These are phyloP conservation scores for Rhynchospora pubera DNA, from an alignment of 176 grass and related monocot species.

Conservation along the genomic window DNA sequence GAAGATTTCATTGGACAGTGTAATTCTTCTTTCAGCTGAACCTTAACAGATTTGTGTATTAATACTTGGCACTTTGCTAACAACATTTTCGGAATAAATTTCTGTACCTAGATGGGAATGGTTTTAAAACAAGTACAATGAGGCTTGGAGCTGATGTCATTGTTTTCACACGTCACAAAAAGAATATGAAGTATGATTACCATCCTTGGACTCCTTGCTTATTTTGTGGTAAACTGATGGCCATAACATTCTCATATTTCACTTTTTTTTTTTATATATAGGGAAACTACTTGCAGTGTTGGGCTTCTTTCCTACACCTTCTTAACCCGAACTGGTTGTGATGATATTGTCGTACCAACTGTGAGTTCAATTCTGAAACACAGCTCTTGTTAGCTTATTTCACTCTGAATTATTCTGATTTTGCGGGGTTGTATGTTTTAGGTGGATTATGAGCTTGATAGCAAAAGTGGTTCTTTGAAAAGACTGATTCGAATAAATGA, in stretches of 20 bases:
- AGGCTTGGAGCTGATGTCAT: constrained; percentile 95
- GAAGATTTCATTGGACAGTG: constrained; percentile 92
- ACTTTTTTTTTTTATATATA: constrained; percentile 38
- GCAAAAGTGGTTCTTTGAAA: constrained; percentile 38
- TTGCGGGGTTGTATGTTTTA: constrained; percentile 30
- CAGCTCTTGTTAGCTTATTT: background rate
- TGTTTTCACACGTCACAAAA: constrained; percentile 74
- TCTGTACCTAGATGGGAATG: constrained; percentile 88
- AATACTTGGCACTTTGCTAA: constrained; percentile 9
- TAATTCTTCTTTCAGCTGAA: constrained; percentile 31
- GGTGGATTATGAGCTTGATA: constrained; percentile 78
- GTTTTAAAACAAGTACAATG: constrained; percentile 99
- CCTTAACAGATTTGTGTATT: constrained; percentile 17
- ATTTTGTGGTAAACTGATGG: constrained; percentile 20
- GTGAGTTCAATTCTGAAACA: constrained; percentile 46
- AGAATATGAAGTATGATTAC: constrained; percentile 42
- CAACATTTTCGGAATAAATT: constrained; percentile 25
- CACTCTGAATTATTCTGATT: constrained; percentile 13
- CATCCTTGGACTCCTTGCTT: constrained; percentile 4
- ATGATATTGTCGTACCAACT: constrained; percentile 90
- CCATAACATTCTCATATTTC: constrained; percentile 20
- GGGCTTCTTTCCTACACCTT: constrained; percentile 97
- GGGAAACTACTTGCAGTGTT: constrained; percentile 69
- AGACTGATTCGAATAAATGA: constrained; percentile 66
- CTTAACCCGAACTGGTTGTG: constrained; percentile 71